Evolutionary conservation across 1,284 basidiomycete genomes (phyloP), one percentile per base, ranked within the genome.

Genomic region (Trametes versicolor): DNA sequence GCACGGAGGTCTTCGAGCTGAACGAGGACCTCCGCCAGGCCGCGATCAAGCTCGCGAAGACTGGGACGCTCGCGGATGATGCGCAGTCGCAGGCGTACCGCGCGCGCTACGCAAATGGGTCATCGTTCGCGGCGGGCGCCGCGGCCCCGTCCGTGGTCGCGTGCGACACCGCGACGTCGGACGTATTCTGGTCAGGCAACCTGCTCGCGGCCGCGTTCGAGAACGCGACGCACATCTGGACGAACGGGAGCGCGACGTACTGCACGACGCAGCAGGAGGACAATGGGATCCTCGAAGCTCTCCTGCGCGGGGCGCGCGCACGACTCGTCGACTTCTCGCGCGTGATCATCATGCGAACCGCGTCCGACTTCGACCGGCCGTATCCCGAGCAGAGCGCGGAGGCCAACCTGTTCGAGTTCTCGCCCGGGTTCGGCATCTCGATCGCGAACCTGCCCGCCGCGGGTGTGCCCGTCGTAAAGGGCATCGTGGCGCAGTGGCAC

Each of bases 1-100:
- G 84, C 27, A 84, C 82, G 17, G 83, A 86, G 73, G 78, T 85
- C 10, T 85, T 81, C 70, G 81, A 83, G 72, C 72, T 86, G 60
- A 85, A 85, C 73, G 80, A 81, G 37, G 77, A 76, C 58, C 75
- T 86, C 15, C 76, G 82, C 17, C 75, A 79, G 58, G 65, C 71
- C 15, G 82, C 78, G 1, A 67, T 78, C n/a, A 64, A 65, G 21
- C 72, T 79, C 55, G 78, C 79, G 0, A 70, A 73, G 51, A 74
- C 69, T 5, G 76, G 82, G 27, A 72, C 37, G 19, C 74, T 85
- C 19, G 77, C 76, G 58, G 82, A 84, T 72, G 76, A 77, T 6
- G 57, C 62, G 2, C 72, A 50, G 1, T 78, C 81, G 0, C 66
- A 72, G 49, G 67, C 74, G 25, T 80, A 77, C 66, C 80, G 82